Base-by-base conservation (phyloP, 2,329 filamentous ascomycete genomes). In the Dendrostoma leiphaemia region DNA sequence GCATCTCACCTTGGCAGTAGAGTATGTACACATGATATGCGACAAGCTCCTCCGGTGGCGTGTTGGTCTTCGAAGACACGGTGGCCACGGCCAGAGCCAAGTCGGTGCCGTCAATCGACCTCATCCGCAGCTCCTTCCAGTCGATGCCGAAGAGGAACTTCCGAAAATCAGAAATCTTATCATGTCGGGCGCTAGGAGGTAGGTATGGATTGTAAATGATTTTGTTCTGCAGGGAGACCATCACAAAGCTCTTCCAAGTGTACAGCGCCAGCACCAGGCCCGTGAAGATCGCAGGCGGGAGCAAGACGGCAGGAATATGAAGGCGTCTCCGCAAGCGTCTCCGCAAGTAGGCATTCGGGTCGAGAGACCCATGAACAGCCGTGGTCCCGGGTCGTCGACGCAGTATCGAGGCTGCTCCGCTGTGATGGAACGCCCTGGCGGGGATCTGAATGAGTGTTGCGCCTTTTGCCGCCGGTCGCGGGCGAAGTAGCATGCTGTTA, bases 191-290 rank as follows among this genome's bases (percentile, higher is more conserved):
- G 63, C 87, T 87, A 2, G 88, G 88, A 17, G 88, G 88, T 48
- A 91, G 71, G 43, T 86, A 87, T 0, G 89, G 87, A 74, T 91
- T 90, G 70, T 91, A 92, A 56, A 92, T 88, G 65, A 92, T 90
- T 65, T 87, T 86, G 64, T 92, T 90, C 70, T 92, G 89, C 65
- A 91, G 88, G 4, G 88, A 61, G 26, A 93, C 76, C 72, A 91
- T 83, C 84, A 90, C 89, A 50, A 84, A 69, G 64, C 88, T 91
- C 65, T 86, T 85, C 76, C 80, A 84, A 2, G 71, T 73, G 78
- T 80, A 92, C 13, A 92, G 73, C 3, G 78, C 78, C 17, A 89
- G 63, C 4, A 89, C 75, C 32, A 92, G 74, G 1, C 86, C 84
- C 13, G 75, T 67, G 64, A 91, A 91, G 40, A 90, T 74, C 6